These are phyloP conservation scores for Trypanosoma theileri DNA, from an alignment of 208 protist species.

Conservation along the genomic window DNA sequence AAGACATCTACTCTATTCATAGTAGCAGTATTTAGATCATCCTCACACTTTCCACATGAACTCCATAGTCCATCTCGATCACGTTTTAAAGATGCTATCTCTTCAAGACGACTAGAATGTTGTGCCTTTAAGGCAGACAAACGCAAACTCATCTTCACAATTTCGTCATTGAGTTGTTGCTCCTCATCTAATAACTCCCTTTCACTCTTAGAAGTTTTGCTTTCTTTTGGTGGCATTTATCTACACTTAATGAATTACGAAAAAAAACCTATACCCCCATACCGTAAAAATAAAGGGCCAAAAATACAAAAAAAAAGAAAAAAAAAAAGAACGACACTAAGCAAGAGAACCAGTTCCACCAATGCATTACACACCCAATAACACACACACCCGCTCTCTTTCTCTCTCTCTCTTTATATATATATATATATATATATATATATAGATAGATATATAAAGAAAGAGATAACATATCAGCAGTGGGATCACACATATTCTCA, in stretches of 20 bases:
- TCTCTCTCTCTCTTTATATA: background rate
- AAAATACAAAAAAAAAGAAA: constrained; percentile 14
- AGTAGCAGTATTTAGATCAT: constrained; percentile 32
- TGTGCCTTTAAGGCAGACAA: constrained; percentile 62
- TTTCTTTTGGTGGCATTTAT: constrained; percentile 34
- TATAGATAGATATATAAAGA: background rate
- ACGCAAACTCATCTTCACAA: constrained; percentile 43
- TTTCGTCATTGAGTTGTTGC: constrained; percentile 66
- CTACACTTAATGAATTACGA: constrained; percentile 1
- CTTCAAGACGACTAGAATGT: constrained; percentile 56
- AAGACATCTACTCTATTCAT: constrained; percentile 79
- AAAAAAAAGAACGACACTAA: constrained; percentile 4
- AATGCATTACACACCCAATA: background rate
- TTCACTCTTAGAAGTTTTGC: constrained; percentile 22
- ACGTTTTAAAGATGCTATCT: constrained; percentile 35
- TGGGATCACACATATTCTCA: too few species aligned
- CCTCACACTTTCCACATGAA: constrained; percentile 30
- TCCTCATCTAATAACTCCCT: constrained; percentile 60
- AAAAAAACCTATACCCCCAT: constrained; percentile 1
- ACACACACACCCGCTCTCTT: background rate
- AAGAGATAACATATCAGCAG: background rate
- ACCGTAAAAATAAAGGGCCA: constrained; percentile 1
- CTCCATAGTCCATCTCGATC: constrained; percentile 41
- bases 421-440: constrained; percentile 10
- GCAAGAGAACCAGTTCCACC: background rate